Percentiles rank a stretch among this genome's conserved stretches.
These are phyloP conservation scores for Vitis vinifera DNA, from an alignment of 164 flowering plant species.

Conservation along the genomic window ASM3070453v1 NC_081823.1:3006501-3007000, in stretches of 20 bases:
- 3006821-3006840: not conserved
- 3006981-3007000: constrained; percentile 80
- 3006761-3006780: constrained; percentile 53
- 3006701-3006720: constrained; percentile 67
- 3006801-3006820: too few relatives aligned
- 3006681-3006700: constrained; percentile 25
- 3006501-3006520: constrained; percentile 55
- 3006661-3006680: constrained; percentile 58
- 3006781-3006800: too few relatives aligned
- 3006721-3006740: constrained; percentile 58
- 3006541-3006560: constrained; percentile 44
- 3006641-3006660: constrained; percentile 51
- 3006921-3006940: constrained; percentile 83
- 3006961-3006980: constrained; percentile 65
- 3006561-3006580: constrained; percentile 37
- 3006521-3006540: constrained; percentile 51
- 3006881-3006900: constrained; percentile 48
- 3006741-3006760: constrained; percentile 37
- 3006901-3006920: constrained; percentile 67
- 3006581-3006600: constrained; percentile 60
- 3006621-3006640: constrained; percentile 53
- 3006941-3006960: constrained; percentile 73
- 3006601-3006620: constrained; percentile 40
- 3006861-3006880: constrained; percentile 41
- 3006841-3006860: constrained; percentile 79